Conservation (phyloP, 164 flowering plant genomes). For the Vitis vinifera region ASM3070453v1 NC_081805.1:23103501-23104000, state of each 20-base stretch:
- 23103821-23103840: too few relatives aligned
- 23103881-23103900: too few relatives aligned
- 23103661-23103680: conserved; percentile 33
- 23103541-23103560: conserved; percentile 74
- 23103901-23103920: too few relatives aligned
- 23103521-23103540: conserved; percentile 57
- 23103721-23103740: conserved; percentile 70
- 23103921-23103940: too few relatives aligned
- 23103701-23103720: conserved; percentile 73
- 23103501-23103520: conserved; percentile 75
- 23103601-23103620: conserved; percentile 69
- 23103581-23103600: conserved; percentile 86
- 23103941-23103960: too few relatives aligned
- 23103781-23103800: neutral
- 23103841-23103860: too few relatives aligned
- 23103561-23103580: conserved; percentile 79
- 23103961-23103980: too few relatives aligned
- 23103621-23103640: conserved; percentile 55
- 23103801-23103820: neutral
- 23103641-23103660: conserved; percentile 32
- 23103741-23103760: conserved; percentile 83
- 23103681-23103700: conserved; percentile 63
- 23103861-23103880: too few relatives aligned
- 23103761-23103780: conserved; percentile 19
- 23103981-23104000: too few relatives aligned